Evolutionary conservation across 2,329 filamentous ascomycete species (phyloP).

Genomic region (Elsinoe fawcettii): DNA sequence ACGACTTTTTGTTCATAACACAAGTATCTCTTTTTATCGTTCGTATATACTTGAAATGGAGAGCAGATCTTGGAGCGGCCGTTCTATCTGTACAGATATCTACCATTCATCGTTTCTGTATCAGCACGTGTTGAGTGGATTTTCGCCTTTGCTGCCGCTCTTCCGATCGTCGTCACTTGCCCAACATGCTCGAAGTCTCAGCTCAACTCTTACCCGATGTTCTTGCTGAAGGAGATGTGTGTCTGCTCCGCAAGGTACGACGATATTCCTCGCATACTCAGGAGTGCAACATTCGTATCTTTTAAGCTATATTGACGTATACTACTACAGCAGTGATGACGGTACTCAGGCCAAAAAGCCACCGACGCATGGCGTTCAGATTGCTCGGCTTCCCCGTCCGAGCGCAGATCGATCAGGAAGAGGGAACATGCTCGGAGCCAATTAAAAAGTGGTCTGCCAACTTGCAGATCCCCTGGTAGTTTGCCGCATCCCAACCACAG

Average conservation of each 20-base stretch:
- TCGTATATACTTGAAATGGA: too few relatives aligned
- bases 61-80: too few relatives aligned
- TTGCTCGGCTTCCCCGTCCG: slow-evolving; percentile 5
- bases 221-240: too few relatives aligned
- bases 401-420: not conserved
- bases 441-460: not conserved
- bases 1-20: not conserved
- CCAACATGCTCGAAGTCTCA: too few relatives aligned
- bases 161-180: not conserved
- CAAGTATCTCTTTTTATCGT: too few relatives aligned
- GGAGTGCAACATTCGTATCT: too few relatives aligned
- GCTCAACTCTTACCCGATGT: too few relatives aligned
- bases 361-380: not conserved
- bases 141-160: not conserved
- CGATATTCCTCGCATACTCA: too few relatives aligned
- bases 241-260: too few relatives aligned
- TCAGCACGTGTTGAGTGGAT: not conserved
- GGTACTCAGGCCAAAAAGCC: not conserved
- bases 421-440: not conserved
- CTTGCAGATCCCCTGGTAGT: slow-evolving; percentile 2
- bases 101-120: not conserved
- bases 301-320: too few relatives aligned
- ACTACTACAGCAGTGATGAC: too few relatives aligned
- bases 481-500: not conserved
- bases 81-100: not conserved